Conservation (phyloP, 1,284 basidiomycete genomes). For the Trametes hirsuta region DNA sequence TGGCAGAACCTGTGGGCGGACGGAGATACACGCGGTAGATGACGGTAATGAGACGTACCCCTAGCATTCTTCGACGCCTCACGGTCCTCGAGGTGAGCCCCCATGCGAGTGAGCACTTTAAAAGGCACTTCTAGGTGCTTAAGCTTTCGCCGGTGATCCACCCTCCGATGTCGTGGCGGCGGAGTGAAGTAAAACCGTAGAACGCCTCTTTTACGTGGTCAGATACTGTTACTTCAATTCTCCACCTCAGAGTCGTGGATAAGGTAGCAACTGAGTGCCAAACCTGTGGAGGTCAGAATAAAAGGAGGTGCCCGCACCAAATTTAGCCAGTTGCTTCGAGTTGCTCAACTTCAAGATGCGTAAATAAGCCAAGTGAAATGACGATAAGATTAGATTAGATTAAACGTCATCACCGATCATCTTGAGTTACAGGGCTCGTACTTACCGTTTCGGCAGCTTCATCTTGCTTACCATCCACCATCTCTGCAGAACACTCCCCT, state of each 20-base stretch:
- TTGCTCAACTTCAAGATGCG: too few relatives aligned
- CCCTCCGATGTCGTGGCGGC: too few relatives aligned
- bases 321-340: too few relatives aligned
- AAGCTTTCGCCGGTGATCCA: background rate
- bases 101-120: background rate
- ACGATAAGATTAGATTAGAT: slow-evolving; percentile 11
- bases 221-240: too few relatives aligned
- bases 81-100: background rate
- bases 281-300: too few relatives aligned
- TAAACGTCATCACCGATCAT: slow-evolving; percentile 8
- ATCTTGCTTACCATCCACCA: background rate
- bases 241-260: too few relatives aligned
- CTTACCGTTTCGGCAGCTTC: background rate
- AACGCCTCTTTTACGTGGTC: too few relatives aligned
- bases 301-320: background rate
- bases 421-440: too few relatives aligned
- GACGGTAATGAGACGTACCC: slow-evolving; percentile 3
- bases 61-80: background rate
- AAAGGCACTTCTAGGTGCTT: background rate
- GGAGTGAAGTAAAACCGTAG: too few relatives aligned
- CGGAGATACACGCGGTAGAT: background rate
- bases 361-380: background rate
- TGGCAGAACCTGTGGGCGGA: background rate
- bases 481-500: background rate
- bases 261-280: too few relatives aligned